phyloP scores from a whole-genome alignment of 768 basidiomycete species.

The Rhodotorula paludigena region DNA sequence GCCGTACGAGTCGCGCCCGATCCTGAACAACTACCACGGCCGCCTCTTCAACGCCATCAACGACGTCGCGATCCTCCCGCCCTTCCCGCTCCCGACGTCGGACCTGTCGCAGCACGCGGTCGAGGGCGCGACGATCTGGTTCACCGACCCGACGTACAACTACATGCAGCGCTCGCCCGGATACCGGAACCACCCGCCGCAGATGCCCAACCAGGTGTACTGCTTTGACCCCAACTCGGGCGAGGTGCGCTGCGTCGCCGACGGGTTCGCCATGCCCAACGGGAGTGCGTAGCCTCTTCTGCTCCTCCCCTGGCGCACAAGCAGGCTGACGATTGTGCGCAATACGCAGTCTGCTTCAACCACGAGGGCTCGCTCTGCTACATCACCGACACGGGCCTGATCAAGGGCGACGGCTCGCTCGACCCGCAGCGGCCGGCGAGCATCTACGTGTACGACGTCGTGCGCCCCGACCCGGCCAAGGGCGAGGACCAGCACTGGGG shows the following conservation, averaged over 20 bases:
- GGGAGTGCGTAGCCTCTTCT: constrained; percentile 66
- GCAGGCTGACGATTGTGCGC: not conserved
- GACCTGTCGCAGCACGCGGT: constrained; percentile 7
- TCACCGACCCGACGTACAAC: constrained; percentile 35
- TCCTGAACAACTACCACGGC: constrained; percentile 60
- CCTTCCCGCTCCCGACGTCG: not conserved
- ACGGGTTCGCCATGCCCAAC: constrained; percentile 67
- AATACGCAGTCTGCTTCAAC: constrained; percentile 13
- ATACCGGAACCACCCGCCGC: constrained; percentile 48
- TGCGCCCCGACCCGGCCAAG: constrained; percentile 43
- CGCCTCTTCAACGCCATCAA: constrained; percentile 77
- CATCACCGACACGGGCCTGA: constrained; percentile 38
- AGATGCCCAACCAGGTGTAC: constrained; percentile 71
- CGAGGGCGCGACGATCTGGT: constrained; percentile 19
- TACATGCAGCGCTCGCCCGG: constrained; percentile 1
- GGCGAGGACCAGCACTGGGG: not conserved
- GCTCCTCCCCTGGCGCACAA: constrained; percentile 51
- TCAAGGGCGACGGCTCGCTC: not conserved
- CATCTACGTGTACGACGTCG: constrained; percentile 63
- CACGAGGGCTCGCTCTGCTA: not conserved
- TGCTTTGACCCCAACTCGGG: constrained; percentile 65
- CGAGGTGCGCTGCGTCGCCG: constrained; percentile 65
- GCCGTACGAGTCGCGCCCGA: not conserved
- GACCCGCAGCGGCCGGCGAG: not conserved
- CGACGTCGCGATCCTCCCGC: constrained; percentile 67